Evolutionary conservation across 495 filamentous ascomycete genomes (phyloP), one percentile per base, ranked within the genome.

Genomic region (Neurospora discreta): DNA sequence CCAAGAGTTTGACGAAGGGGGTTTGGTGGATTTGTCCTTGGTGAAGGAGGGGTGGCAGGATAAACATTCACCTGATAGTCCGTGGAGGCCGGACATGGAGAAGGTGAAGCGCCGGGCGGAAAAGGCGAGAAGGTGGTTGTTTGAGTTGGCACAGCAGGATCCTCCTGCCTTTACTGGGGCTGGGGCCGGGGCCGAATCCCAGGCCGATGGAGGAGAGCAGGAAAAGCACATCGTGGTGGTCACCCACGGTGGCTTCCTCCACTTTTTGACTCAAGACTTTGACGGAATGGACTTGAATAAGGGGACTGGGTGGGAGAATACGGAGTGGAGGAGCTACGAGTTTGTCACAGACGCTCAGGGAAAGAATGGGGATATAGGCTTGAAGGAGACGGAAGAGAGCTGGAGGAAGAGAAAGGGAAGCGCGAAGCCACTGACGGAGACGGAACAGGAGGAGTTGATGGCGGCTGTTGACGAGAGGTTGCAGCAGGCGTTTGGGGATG

Each of bases 211-310:
- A 83, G 78, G 73, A 7, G 74, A 77, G 7, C 73, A 73, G 67
- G 82, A 84, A 20, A 82, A 82, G 16, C 83, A 90, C 38, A 88
- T 97, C 41, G 89, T 91, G 3, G 84, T 91, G 30, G 82, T 85
- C 6, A 84, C 83, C 20, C 84, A 86, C 43, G 84, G 84, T 0
- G 84, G 82, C 65, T 82, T 86, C 67, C 72, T 85, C 71, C 84
- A 86, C 78, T 97, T 92, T 74, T 83, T 98, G 69, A 97, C 93
- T 5, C 87, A 93, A 73, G 93, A 97, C 74, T 97, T 90, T 89
- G 84, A 88, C 65, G 91, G 89, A 15, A 82, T 86, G 74, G 84
- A 84, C 58, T 76, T 82, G 39, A 85, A 85, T 70, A 78, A 81
- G 71, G 90, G 92, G 39, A 96, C 93, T 0, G 92, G 92, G 20